These are phyloP conservation scores for Metschnikowia cubensis DNA, from an alignment of 805 yeast species.

Conservation along the genomic window DNA sequence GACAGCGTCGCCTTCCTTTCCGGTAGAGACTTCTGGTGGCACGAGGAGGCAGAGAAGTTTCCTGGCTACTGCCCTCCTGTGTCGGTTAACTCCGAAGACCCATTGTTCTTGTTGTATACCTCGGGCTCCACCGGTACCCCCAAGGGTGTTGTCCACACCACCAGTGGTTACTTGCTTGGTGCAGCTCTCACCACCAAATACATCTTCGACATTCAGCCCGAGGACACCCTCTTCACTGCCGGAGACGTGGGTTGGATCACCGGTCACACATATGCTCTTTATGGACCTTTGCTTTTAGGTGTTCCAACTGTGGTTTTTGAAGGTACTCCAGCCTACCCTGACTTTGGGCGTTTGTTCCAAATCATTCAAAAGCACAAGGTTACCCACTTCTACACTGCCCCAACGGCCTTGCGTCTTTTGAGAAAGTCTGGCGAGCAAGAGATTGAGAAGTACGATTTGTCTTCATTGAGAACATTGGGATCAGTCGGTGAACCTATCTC, in stretches of 20 bases:
- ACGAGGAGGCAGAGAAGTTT: conserved; percentile 61
- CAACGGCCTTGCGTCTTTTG: conserved; percentile 74
- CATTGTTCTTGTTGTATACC: conserved; percentile 74
- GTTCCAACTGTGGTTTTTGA: conserved; percentile 78
- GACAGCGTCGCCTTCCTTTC: conserved; percentile 44
- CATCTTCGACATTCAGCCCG: conserved; percentile 69
- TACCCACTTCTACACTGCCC: conserved; percentile 80
- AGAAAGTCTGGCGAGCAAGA: conserved; percentile 69
- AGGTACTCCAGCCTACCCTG: conserved; percentile 86
- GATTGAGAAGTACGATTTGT: conserved; percentile 58
- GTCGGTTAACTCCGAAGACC: conserved; percentile 76
- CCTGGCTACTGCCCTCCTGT: conserved; percentile 70
- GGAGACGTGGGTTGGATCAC: conserved; percentile 94
- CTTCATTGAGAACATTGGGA: conserved; percentile 65
- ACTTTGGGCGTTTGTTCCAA: conserved; percentile 75
- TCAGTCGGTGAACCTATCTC: conserved; percentile 88
- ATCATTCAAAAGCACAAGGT: conserved; percentile 68
- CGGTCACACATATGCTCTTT: conserved; percentile 79
- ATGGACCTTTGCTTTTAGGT: conserved; percentile 76
- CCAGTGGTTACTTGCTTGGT: conserved; percentile 75
- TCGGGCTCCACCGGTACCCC: conserved; percentile 90
- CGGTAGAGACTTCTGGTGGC: conserved; percentile 75
- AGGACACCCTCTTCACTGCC: conserved; percentile 76
- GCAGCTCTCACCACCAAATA: conserved; percentile 73
- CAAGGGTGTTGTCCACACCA: conserved; percentile 78